Evolutionary conservation across 768 basidiomycete genomes (phyloP).

Genomic region (Rhizopogon sp.): DNA sequence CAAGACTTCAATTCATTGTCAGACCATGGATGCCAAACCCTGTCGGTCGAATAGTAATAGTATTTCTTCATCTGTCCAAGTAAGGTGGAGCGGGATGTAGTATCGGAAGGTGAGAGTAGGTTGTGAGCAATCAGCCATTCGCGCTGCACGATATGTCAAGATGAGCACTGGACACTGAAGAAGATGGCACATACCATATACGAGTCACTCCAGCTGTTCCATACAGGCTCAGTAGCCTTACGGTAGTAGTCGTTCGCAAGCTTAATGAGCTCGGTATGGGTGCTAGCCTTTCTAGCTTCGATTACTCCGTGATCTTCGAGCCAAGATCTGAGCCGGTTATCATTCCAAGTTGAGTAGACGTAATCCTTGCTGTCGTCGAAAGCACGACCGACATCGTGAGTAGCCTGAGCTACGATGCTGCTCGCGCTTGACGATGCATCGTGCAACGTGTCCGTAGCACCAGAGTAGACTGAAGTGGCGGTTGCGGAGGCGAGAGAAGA

Average conservation of each 20-base stretch:
- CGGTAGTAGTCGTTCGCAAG: slow-evolving; percentile 70
- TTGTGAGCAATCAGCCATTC: slow-evolving; percentile 82
- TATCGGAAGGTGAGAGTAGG: slow-evolving; percentile 58
- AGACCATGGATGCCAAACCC: slow-evolving; percentile 65
- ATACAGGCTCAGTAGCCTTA: slow-evolving; percentile 56
- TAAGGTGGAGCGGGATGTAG: slow-evolving; percentile 50
- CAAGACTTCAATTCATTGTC: slow-evolving; percentile 74
- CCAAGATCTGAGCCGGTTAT: slow-evolving; percentile 65
- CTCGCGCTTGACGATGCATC: slow-evolving; percentile 37
- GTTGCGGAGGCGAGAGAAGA: slow-evolving; percentile 42
- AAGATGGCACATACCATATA: slow-evolving; percentile 53
- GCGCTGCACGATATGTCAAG: slow-evolving; percentile 37
- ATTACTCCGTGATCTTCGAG: slow-evolving; percentile 72
- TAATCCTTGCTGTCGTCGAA: slow-evolving; percentile 82
- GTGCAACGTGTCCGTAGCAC: slow-evolving; percentile 30
- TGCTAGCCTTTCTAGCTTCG: slow-evolving; percentile 49
- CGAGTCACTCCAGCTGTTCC: slow-evolving; percentile 83
- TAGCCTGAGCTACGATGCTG: slow-evolving; percentile 46
- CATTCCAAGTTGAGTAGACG: slow-evolving; percentile 86
- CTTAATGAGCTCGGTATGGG: slow-evolving; percentile 60
- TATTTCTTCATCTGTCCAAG: slow-evolving; percentile 68
- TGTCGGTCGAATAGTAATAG: slow-evolving; percentile 58
- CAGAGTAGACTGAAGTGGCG: slow-evolving; percentile 48
- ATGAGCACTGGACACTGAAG: not conserved
- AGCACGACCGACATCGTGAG: slow-evolving; percentile 40